Conservation (phyloP, 495 filamentous ascomycete species). For the Penicillium lagena region DNA sequence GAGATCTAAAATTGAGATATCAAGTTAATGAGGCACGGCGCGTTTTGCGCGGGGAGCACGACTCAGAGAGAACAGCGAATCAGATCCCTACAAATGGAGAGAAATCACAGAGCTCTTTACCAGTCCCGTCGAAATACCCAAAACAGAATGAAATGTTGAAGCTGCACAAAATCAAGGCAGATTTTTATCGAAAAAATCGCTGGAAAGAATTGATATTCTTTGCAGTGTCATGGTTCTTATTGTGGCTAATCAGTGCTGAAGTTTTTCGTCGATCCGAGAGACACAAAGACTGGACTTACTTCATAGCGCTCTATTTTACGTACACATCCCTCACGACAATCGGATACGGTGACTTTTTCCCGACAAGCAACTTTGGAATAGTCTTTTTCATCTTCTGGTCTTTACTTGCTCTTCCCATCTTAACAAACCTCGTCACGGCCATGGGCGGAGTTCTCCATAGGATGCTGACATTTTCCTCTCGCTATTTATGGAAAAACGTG, state of each 20-base stretch:
- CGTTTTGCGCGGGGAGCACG: too few relatives aligned
- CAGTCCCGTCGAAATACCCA: neutral
- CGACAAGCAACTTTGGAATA: slow-evolving; percentile 60
- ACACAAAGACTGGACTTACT: slow-evolving; percentile 9
- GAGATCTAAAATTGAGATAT: slow-evolving; percentile 54
- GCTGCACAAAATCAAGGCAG: slow-evolving; percentile 50
- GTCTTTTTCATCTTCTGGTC: slow-evolving; percentile 53
- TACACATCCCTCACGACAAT: slow-evolving; percentile 72
- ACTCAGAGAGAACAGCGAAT: too few relatives aligned
- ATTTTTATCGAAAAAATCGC: slow-evolving; percentile 45
- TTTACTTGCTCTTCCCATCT: slow-evolving; percentile 4
- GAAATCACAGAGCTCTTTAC: too few relatives aligned
- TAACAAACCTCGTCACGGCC: slow-evolving; percentile 4
- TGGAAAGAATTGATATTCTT: slow-evolving; percentile 63
- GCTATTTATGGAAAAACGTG: too few relatives aligned
- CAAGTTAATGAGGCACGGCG: neutral
- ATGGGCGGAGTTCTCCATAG: neutral
- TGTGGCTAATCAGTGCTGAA: slow-evolving; percentile 72
- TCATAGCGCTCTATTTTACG: slow-evolving; percentile 59
- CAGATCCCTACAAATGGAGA: too few relatives aligned
- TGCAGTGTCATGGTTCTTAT: slow-evolving; percentile 51
- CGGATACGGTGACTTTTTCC: slow-evolving; percentile 50
- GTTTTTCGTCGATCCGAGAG: slow-evolving; percentile 54
- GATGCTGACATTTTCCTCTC: too few relatives aligned
- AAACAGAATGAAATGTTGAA: slow-evolving; percentile 61